phyloP scores from a whole-genome alignment of 2,329 filamentous ascomycete species.

The Diaporthe sp. region DNA sequence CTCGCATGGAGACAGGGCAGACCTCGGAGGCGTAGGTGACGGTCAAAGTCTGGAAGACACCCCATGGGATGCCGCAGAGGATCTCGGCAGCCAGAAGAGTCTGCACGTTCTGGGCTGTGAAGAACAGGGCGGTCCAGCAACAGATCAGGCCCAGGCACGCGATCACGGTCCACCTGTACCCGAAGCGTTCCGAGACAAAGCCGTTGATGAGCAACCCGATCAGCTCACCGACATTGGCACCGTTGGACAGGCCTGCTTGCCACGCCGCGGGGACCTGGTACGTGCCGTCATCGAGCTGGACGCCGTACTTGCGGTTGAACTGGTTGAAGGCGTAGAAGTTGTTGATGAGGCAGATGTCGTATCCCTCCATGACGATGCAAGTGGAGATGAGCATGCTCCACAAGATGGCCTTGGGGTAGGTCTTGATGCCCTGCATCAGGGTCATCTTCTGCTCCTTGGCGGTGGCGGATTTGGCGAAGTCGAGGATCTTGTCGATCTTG shows the following conservation, averaged over 20 bases:
- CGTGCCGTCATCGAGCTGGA: conserved; percentile 38
- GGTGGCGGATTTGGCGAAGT: conserved; percentile 60
- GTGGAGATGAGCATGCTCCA: conserved; percentile 92
- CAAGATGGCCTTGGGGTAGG: conserved; percentile 87
- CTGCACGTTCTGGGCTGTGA: conserved; percentile 70
- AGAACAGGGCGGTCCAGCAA: conserved; percentile 71
- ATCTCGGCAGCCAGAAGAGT: conserved; percentile 71
- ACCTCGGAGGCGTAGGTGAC: conserved; percentile 78
- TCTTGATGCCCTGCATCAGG: conserved; percentile 77
- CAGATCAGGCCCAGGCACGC: conserved; percentile 63
- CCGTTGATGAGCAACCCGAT: conserved; percentile 75
- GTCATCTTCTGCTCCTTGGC: conserved; percentile 77
- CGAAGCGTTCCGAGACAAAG: conserved; percentile 72
- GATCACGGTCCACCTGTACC: conserved; percentile 74
- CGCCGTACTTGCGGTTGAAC: conserved; percentile 43
- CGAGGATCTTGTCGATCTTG: conserved; percentile 50
- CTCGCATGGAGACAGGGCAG: conserved; percentile 77
- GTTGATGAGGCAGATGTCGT: conserved; percentile 83
- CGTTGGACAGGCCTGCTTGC: conserved; percentile 51
- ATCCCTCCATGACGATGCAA: conserved; percentile 92
- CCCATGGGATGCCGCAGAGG: conserved; percentile 71
- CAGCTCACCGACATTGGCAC: conserved; percentile 70
- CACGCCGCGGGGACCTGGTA: conserved; percentile 48
- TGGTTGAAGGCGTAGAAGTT: conserved; percentile 69
- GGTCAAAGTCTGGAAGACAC: conserved; percentile 67